Evolutionary conservation across 768 basidiomycete genomes (phyloP), one percentile per base, ranked within the genome.

Genomic region (Gloeopeniophorella convolvens): DNA sequence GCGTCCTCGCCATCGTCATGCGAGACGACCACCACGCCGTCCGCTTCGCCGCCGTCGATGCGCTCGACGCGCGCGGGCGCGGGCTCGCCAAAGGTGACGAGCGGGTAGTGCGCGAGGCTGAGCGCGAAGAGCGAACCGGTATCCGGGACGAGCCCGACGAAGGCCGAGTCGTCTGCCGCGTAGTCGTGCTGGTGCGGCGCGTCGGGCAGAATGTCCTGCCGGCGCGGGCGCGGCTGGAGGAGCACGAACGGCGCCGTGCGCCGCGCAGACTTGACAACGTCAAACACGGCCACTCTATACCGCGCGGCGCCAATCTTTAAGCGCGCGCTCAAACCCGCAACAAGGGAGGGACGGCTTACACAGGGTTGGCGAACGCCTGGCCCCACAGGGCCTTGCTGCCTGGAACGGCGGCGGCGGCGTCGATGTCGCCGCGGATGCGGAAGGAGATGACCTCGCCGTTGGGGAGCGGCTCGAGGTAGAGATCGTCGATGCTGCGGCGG

Each of bases 41-140:
- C 49, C 20, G 48, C 45, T 21, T 41, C 41, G 16, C 62, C 63
- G 27, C 69, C 68, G 24, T 73, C 73, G 31, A 70, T 71, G 30
- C 51, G 37, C 27, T 49, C 56, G n/a, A 45, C 20, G 2, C 45
- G 56, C 28, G 49, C 26, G 42, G 71, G 68, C 6, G 68, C 69
- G 32, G 48, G 32, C 52, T 75, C 74, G 2, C 79, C 75, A 59
- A 90, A 89, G 4, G 78, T 80, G 51, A 95, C 85, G 9, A 97
- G 73, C 0, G 94, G 95, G 62, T 79, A 97, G 7, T 76, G 77
- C 10, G 77, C 72, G 0, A 88, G 84, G 55, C 86, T 87, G 80
- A 97, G 85, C 16, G 89, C 92, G 59, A 82, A 95, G 1, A 96
- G 72, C 34, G 85, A 86, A 3, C 76, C 80, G 0, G 77, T 78